Evolutionary conservation across 2,329 filamentous ascomycete species (phyloP), one percentile per base, ranked within the genome.

Genomic region (Neofusicoccum sp.): DNA sequence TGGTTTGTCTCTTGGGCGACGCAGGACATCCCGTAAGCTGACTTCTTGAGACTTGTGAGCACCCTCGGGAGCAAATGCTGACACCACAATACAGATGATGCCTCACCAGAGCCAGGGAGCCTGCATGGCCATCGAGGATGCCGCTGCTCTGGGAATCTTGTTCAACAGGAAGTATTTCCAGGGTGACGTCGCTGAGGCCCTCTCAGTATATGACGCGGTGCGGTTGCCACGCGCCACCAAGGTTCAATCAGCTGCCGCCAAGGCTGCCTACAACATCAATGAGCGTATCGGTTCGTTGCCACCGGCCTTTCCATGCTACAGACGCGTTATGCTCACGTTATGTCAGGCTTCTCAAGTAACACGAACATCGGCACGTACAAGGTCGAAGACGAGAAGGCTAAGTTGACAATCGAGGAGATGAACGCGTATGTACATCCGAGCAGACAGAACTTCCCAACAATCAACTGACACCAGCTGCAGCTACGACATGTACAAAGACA

Each of bases 381-480:
- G 67, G 86, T 89, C 0, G 80, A 84, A 63, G 82, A 88, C 56
- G 80, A 85, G 65, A 82, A 77, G 64, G 79, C 83, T 48, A 86
- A 86, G 63, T 68, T 89, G 33, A 89, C 86, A 0, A 88, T 89
- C 53, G 85, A 88, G 64, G 86, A 89, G 70, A 88, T 89, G 85
- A 89, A 89, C 62, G 77, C 78, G 77, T 84, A 75, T 76, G 81
- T 36, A 20, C 0, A 40, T 9, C 3, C 2, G 1, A 2, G 49
- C 14, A n/a, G 11, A 1, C 6, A 16, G 12, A 4, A n/a, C 9
- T 6, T 16, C 7, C 34, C 34, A 26, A 1, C 4, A 7, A 6
- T 12, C 4, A 26, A 7, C 53, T 57, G 11, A 57, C 24, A 16
- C 3, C 11, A 16, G 4, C 7, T 2, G 3, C 16, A 58, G 54